These are phyloP conservation scores for Haematococcus sp. DNA, from an alignment of 139 green algal species.

Conservation along the genomic window DNA sequence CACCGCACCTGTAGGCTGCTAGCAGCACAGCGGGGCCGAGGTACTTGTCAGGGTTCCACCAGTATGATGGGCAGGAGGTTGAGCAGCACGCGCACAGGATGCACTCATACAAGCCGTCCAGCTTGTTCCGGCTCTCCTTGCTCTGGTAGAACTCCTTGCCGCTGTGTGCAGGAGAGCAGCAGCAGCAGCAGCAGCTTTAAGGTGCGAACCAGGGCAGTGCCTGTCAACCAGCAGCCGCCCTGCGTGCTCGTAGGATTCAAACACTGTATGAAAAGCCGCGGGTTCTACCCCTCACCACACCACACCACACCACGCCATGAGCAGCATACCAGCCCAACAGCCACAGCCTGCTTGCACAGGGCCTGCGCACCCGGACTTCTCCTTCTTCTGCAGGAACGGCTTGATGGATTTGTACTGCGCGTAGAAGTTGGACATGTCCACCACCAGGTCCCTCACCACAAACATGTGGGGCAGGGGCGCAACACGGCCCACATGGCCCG, in stretches of 20 bases:
- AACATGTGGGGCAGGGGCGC: constrained; percentile 99
- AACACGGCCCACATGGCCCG: constrained; percentile 64
- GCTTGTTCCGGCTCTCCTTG: constrained; percentile 88
- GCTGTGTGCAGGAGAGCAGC: constrained; percentile 15
- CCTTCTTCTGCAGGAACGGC: constrained; percentile 90
- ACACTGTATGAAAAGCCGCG: no score
- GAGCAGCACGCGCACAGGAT: constrained; percentile 99
- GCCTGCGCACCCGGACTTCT: constrained; percentile 21
- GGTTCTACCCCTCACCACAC: no score
- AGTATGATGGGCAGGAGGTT: constrained; percentile 95
- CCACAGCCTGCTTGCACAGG: no score
- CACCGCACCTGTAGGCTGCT: constrained; percentile 84
- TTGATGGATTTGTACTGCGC: constrained; percentile 99
- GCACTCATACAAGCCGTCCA: constrained; percentile 99
- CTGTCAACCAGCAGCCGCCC: neutral
- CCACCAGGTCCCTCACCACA: constrained; percentile 96
- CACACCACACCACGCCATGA: no score
- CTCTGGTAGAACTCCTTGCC: constrained; percentile 86
- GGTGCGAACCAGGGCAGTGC: neutral
- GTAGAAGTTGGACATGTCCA: constrained; percentile 99
- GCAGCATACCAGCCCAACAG: no score
- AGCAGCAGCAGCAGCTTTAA: no score
- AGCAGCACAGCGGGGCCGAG: constrained; percentile 94
- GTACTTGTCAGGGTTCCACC: constrained; percentile 99
- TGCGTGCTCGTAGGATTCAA: no score